phyloP scores from a whole-genome alignment of 257 asterid species.

The Haberlea rhodopensis region DNA sequence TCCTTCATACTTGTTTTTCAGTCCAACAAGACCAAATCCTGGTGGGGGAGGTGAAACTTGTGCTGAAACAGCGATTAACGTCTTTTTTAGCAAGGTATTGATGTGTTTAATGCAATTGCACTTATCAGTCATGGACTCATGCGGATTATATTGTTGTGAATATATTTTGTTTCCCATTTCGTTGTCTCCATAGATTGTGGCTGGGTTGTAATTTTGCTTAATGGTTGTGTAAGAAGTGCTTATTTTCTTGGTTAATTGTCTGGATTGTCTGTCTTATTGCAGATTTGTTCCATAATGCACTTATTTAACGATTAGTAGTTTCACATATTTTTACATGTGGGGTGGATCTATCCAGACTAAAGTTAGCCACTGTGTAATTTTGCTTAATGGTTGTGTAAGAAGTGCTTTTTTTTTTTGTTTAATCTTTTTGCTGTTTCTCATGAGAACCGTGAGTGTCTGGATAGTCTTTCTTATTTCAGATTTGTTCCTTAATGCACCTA shows the following conservation, averaged over 20 bases:
- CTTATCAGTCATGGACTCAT: background rate
- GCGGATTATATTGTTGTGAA: slow-evolving; percentile 13
- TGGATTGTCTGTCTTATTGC: slow-evolving; percentile 1
- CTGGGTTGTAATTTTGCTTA: slow-evolving; percentile 6
- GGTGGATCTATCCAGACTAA: slow-evolving; percentile 48
- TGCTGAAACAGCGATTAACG: slow-evolving; percentile 89
- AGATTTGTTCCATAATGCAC: slow-evolving; percentile 1
- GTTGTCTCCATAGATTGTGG: background rate
- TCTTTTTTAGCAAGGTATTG: slow-evolving; percentile 85
- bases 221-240: background rate
- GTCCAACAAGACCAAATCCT: slow-evolving; percentile 96
- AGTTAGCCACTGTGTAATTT: slow-evolving; percentile 98
- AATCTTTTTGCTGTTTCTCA: background rate
- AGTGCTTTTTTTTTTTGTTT: background rate
- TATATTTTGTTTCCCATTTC: background rate
- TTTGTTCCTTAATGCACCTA: slow-evolving; percentile 5
- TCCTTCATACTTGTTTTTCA: slow-evolving; percentile 36
- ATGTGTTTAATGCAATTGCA: slow-evolving; percentile 12
- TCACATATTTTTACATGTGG: slow-evolving; percentile 15
- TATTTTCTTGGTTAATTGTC: background rate
- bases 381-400: background rate
- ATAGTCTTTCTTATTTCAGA: background rate
- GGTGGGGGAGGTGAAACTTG: slow-evolving; percentile 98
- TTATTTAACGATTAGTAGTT: background rate
- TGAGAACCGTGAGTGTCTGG: background rate